Evolutionary conservation across 352 stramenopile species (phyloP), one percentile per base, ranked within the genome.

Genomic region (Thraustotheca clavata): DNA sequence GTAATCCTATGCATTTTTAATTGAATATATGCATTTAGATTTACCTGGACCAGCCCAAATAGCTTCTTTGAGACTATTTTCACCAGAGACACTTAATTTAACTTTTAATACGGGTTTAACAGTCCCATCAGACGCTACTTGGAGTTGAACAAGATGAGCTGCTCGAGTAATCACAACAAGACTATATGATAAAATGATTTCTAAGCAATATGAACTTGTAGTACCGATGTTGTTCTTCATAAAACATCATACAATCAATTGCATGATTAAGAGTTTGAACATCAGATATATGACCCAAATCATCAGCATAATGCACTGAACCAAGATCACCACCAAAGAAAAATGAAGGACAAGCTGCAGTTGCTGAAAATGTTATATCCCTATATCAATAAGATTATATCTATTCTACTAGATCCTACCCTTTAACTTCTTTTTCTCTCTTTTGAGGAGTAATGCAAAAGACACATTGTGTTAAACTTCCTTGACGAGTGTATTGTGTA

Each of bases 311-410:
- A 73, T 92, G 86, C 5, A 98, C 80, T 18, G 81, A 83, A 1
- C 92, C 93, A 22, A 80, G 75, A 57, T 96, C 86, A n/a, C 87
- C 90, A n/a, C 87, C 90, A 55, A 97, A 94, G 69, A 98, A 97
- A 67, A 98, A 97, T 29, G 88, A 77, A 26, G 86, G 86, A 47
- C 84, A 93, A 4, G 72, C 67, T 3, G 43, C 43, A 6, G 73
- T 71, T 48, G 86, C 76, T 7, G 78, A 71, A 52, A 85, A 88
- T 2, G 67, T 49, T 14, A 52, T 26, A 16, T 62, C 46, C 38
- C 40, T 57, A 26, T 12, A 67, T 33, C 14, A n/a, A 62, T 5
- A 57, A 49, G 41, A n/a, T 36, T 43, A 43, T 43, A 43, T 43
- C 16, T 43, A 43, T 43, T n/a, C n/a, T n/a, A n/a, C n/a, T n/a